These are phyloP conservation scores for Lactarius sanguifluus DNA, from an alignment of 768 basidiomycete species.

Conservation along the genomic window DNA sequence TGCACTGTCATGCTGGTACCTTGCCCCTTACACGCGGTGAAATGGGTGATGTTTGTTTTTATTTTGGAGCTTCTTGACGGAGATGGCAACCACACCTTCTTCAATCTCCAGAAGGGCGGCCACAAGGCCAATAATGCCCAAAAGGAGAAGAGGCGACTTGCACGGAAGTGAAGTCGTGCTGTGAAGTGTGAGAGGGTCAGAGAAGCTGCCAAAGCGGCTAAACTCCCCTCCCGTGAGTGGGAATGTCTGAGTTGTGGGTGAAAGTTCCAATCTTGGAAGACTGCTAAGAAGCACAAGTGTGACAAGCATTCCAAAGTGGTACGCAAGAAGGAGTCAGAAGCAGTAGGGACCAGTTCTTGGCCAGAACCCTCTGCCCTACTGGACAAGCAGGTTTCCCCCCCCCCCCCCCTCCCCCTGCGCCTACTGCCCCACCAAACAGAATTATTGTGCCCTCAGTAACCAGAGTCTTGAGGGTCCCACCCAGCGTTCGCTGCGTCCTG, in stretches of 20 bases:
- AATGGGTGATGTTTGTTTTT: too few relatives aligned
- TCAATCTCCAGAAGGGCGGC: slow-evolving; percentile 2
- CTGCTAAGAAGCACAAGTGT: neutral
- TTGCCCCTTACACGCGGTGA: too few relatives aligned
- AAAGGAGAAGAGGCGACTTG: slow-evolving; percentile 4
- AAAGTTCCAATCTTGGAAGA: neutral
- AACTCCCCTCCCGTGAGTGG: neutral
- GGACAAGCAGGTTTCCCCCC: too few relatives aligned
- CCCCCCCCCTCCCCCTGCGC: too few relatives aligned
- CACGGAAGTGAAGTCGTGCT: neutral
- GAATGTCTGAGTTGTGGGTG: neutral
- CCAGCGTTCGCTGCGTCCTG: too few relatives aligned
- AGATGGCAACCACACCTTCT: neutral
- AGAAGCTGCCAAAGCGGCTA: neutral
- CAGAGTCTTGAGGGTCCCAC: too few relatives aligned
- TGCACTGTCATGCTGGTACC: too few relatives aligned
- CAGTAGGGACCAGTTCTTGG: neutral
- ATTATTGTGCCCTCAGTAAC: too few relatives aligned
- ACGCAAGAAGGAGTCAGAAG: neutral
- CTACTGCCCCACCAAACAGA: too few relatives aligned
- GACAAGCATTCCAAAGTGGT: too few relatives aligned
- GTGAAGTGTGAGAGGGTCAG: neutral
- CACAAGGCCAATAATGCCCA: slow-evolving; percentile 5
- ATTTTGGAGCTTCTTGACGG: too few relatives aligned
- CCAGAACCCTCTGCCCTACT: neutral